phyloP scores from a whole-genome alignment of 257 asterid species.

The Solanum pinnatisectum region DNA sequence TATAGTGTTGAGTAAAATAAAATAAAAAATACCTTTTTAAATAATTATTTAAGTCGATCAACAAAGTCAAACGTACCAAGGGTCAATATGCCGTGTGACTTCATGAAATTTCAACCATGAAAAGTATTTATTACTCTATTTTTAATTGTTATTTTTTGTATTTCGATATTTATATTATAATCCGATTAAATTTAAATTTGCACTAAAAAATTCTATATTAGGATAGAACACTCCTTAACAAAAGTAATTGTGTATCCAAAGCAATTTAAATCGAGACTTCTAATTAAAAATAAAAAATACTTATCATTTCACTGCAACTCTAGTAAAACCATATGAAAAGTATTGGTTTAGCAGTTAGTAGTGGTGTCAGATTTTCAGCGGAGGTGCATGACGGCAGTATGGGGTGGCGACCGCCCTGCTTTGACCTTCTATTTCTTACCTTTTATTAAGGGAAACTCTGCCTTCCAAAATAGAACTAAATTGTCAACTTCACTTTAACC shows the following conservation, averaged over 20 bases:
- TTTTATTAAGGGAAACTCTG: background rate
- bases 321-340: no score
- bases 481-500: background rate
- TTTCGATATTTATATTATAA: accelerated
- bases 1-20: background rate
- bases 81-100: background rate
- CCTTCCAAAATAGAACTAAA: background rate
- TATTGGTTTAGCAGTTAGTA: background rate
- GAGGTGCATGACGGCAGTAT: background rate
- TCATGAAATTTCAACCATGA: background rate
- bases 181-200: accelerated
- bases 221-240: no score
- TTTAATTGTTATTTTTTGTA: no score
- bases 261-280: accelerated
- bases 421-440: background rate
- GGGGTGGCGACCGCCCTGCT: background rate
- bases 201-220: accelerated
- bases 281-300: accelerated
- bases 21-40: no score
- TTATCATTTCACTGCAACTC: background rate
- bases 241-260: accelerated
- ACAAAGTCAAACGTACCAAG: background rate
- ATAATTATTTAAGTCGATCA: background rate
- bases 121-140: background rate
- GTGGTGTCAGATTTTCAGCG: background rate